These are phyloP conservation scores for Penstemon eatonii DNA, from an alignment of 257 asterid genomes.

Conservation along the genomic window DNA sequence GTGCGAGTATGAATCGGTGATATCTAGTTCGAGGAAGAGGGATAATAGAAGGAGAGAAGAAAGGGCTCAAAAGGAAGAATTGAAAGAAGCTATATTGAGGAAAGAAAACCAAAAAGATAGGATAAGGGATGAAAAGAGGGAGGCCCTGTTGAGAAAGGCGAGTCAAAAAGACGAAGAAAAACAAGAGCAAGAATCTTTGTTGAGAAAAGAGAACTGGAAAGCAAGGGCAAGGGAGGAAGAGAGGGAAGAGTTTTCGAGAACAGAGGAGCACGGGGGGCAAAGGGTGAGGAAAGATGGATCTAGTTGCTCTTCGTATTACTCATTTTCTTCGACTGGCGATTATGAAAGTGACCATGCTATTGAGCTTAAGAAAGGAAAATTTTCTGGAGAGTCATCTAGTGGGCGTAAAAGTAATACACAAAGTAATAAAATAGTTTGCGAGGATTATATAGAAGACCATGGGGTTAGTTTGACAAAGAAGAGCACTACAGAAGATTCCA, in stretches of 20 bases:
- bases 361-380: constrained; percentile 46
- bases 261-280: constrained; percentile 43
- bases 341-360: constrained; percentile 50
- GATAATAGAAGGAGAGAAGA: constrained; percentile 44
- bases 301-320: constrained; percentile 76
- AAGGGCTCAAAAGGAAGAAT: constrained; percentile 29
- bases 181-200: constrained; percentile 7
- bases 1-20: constrained; percentile 34
- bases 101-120: constrained; percentile 31
- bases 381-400: constrained; percentile 36
- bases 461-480: constrained; percentile 41
- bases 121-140: constrained; percentile 39
- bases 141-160: constrained; percentile 31
- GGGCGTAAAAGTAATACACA: constrained; percentile 38
- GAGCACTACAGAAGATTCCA: constrained; percentile 31
- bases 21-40: constrained; percentile 35
- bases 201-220: constrained; percentile 34
- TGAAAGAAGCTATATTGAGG: constrained; percentile 24
- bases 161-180: constrained; percentile 25
- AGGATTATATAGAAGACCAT: constrained; percentile 39
- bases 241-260: constrained; percentile 38
- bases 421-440: constrained; percentile 38
- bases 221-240: constrained; percentile 47
- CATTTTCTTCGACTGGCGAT: constrained; percentile 62
- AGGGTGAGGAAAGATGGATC: constrained; percentile 62